These are phyloP conservation scores for Urtica urens DNA, from an alignment of 306 rosid species.

Conservation along the genomic window DNA sequence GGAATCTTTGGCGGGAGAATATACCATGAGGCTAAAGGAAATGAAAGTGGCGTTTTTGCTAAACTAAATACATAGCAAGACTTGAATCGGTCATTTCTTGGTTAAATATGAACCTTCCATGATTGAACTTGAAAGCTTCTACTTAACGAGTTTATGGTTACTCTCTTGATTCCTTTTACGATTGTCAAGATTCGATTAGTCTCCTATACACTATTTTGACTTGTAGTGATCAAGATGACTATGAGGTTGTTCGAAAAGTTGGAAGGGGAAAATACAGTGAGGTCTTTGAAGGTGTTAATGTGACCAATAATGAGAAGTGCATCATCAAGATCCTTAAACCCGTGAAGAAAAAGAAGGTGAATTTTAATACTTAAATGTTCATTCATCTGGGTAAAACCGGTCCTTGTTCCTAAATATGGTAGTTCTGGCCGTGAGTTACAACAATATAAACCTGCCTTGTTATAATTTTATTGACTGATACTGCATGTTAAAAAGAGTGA, in stretches of 20 bases:
- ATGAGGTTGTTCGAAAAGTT: slow-evolving; percentile 25
- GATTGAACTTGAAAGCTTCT: too few species aligned
- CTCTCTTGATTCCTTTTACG: too few species aligned
- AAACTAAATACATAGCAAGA: too few species aligned
- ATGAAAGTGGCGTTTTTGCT: too few species aligned
- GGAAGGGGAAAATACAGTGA: slow-evolving; percentile 29
- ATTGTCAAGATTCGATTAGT: too few species aligned
- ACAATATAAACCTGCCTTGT: not conserved
- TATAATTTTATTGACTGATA: not conserved
- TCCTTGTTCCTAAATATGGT: not conserved
- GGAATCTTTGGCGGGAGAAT: too few species aligned
- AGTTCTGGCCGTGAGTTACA: not conserved
- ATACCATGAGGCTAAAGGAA: too few species aligned
- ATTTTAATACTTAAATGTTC: not conserved
- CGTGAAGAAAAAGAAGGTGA: slow-evolving; percentile 24
- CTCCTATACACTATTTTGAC: too few species aligned
- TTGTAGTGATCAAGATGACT: slow-evolving; percentile 23
- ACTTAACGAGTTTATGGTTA: too few species aligned
- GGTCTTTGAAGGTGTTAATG: slow-evolving; percentile 25
- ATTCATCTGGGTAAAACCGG: not conserved
- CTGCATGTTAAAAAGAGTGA: too few species aligned
- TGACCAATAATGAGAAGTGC: slow-evolving; percentile 20
- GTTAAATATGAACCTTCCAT: too few species aligned
- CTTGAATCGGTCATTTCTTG: too few species aligned
- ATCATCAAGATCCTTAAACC: slow-evolving; percentile 30